Evolutionary conservation across 2,329 filamentous ascomycete species (phyloP), one percentile per base, ranked within the genome.

Genomic region (Cadophora malorum): DNA sequence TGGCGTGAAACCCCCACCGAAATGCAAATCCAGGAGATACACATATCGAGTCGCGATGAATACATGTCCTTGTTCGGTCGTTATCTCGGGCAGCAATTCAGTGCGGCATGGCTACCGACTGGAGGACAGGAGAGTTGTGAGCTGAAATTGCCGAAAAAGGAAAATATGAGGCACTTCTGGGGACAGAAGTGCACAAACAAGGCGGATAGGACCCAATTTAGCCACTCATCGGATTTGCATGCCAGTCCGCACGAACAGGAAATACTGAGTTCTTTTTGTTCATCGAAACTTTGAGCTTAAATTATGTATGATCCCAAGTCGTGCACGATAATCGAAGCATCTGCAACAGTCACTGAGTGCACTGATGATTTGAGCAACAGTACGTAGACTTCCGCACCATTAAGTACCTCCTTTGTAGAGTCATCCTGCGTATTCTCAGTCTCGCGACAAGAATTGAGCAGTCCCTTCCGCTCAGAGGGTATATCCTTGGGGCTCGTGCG

Each of bases 141-240:
- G n/a, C 33, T 58, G 33, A 58, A 33, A 58, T 33, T 23, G 28
- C 55, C 55, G 33, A 58, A 58, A 56, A 58, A 33, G 33, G 33
- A 28, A 58, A 58, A 41, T 8, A 14, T 41, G 55, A 38, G 31
- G 31, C n/a, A 58, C 31, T 38, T 23, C 23, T 41, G 28, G 28
- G 28, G 9, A 10, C 55, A 58, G 33, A 58, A 58, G 31, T 58
- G 55, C 55, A 58, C 35, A 58, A 16, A 58, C 19, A 41, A 41
- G 19, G 33, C n/a, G 55, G 55, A 8, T 38, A 28, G 28, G 10
- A n/a, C 31, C 33, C 28, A 35, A 19, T 56, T 4, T 0, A 35
- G 12, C 53, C 16, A 35, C 19, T 35, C 28, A 35, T 56, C 6
- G 16, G 31, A 56, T 56, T 10, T 56, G 16, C 25, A 21, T 38